Conservation (phyloP, 2,329 filamentous ascomycete genomes). For the Verticillium dahliae region DNA sequence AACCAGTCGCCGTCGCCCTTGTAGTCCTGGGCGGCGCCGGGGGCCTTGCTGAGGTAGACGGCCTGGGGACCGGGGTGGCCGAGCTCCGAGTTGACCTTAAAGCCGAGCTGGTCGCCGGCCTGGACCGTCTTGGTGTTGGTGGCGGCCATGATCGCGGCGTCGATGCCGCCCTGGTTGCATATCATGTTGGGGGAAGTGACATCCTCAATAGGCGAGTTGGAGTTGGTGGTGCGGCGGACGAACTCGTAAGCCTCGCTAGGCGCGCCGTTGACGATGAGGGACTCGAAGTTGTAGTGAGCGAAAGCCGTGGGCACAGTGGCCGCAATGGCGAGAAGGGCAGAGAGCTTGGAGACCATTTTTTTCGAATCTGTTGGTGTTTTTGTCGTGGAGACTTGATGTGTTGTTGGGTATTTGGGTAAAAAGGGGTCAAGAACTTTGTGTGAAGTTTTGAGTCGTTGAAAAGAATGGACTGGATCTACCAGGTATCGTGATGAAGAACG, state of each 20-base stretch:
- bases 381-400: not conserved
- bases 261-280: slow-evolving; percentile 14
- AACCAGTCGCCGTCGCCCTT: slow-evolving; percentile 28
- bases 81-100: slow-evolving; percentile 10
- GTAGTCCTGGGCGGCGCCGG: slow-evolving; percentile 19
- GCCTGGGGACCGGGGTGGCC: slow-evolving; percentile 30
- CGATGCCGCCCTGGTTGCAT: slow-evolving; percentile 30
- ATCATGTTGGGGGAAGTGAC: slow-evolving; percentile 28
- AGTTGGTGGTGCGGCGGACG: slow-evolving; percentile 11
- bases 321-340: not conserved
- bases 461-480: slow-evolving; percentile 1
- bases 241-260: slow-evolving; percentile 10
- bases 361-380: not conserved
- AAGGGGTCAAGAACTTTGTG: not conserved
- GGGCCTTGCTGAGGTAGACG: slow-evolving; percentile 29
- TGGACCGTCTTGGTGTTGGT: slow-evolving; percentile 20
- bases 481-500: not conserved
- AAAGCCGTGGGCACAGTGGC: slow-evolving; percentile 9
- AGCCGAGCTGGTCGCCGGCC: not conserved
- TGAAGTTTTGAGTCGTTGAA: not conserved
- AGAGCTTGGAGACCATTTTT: not conserved
- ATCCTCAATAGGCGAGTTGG: slow-evolving; percentile 31
- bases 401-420: not conserved
- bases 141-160: slow-evolving; percentile 25
- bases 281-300: slow-evolving; percentile 14